Percentiles rank a stretch among this genome's conserved stretches.
Conservation (phyloP, 1,139 yeast species). For the Entelexis sorbosivorans region DNA sequence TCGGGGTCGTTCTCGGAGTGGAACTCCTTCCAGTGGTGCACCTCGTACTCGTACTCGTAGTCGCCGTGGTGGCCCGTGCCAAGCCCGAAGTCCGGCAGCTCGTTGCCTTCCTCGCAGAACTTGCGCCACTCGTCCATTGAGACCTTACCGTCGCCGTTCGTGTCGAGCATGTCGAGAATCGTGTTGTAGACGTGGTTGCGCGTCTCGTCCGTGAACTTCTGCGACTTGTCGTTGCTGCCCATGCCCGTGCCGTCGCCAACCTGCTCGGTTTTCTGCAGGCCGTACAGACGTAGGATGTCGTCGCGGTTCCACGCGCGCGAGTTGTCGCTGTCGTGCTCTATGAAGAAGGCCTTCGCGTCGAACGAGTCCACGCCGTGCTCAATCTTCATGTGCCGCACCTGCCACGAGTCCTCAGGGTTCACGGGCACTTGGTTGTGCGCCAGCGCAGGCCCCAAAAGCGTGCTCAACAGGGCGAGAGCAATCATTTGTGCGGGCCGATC, state of each 20-base stretch:
- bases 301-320: constrained; percentile 33
- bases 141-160: constrained; percentile 53
- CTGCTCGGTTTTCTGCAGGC: constrained; percentile 56
- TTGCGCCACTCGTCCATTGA: constrained; percentile 59
- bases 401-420: constrained; percentile 29
- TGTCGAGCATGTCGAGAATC: constrained; percentile 53
- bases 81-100: constrained; percentile 82
- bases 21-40: constrained; percentile 82
- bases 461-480: neutral
- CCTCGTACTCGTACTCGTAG: constrained; percentile 82
- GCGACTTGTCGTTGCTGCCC: constrained; percentile 64
- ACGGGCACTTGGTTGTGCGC: constrained; percentile 12
- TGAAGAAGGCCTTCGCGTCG: constrained; percentile 70
- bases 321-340: constrained; percentile 59
- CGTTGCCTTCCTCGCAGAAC: constrained; percentile 53
- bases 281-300: constrained; percentile 74
- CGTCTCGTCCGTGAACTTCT: constrained; percentile 43
- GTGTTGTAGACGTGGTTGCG: constrained; percentile 46
- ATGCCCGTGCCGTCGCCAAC: constrained; percentile 87
- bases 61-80: constrained; percentile 98
- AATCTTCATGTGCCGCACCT: constrained; percentile 62
- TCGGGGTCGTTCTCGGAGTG: constrained; percentile 74
- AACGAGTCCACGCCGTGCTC: constrained; percentile 72
- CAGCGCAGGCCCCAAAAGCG: constrained; percentile 4
- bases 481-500: neutral